Percentiles rank a stretch among this genome's conserved stretches.
Conservation (phyloP, 179 eudicot species). For the Vitellaria paradoxa region DNA sequence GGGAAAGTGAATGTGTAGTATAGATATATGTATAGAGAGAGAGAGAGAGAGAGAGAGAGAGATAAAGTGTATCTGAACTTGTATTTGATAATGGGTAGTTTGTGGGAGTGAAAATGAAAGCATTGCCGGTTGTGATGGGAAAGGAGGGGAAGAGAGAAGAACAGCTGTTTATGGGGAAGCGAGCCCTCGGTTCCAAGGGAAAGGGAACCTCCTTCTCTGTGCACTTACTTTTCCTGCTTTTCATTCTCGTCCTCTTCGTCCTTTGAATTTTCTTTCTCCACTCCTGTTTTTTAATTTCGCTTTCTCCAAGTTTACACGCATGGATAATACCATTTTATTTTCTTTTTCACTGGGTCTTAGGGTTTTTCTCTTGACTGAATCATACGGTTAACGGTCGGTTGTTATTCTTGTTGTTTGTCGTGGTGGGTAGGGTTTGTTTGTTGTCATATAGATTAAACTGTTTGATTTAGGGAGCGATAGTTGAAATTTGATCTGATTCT, state of each 20-base stretch:
- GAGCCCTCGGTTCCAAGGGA: slow-evolving; percentile 27
- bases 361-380: background rate
- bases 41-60: too few relatives aligned
- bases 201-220: slow-evolving; percentile 38
- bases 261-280: slow-evolving; percentile 26
- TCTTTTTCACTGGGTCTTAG: background rate
- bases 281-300: slow-evolving; percentile 20
- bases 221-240: slow-evolving; percentile 65
- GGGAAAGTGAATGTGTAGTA: too few relatives aligned
- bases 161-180: slow-evolving; percentile 32
- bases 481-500: slow-evolving; percentile 11
- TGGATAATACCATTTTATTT: background rate
- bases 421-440: background rate
- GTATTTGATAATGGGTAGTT: slow-evolving; percentile 10
- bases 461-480: slow-evolving; percentile 17
- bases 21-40: too few relatives aligned
- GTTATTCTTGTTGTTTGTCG: too few relatives aligned
- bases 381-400: too few relatives aligned
- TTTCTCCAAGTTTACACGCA: background rate
- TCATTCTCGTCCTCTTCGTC: slow-evolving; percentile 54
- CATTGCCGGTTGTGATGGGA: slow-evolving; percentile 29
- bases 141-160: slow-evolving; percentile 19
- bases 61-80: background rate
- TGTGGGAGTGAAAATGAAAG: slow-evolving; percentile 23
- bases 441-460: background rate